These are phyloP conservation scores for Begonia masoniana DNA, from an alignment of 306 rosid species.

Conservation along the genomic window DNA sequence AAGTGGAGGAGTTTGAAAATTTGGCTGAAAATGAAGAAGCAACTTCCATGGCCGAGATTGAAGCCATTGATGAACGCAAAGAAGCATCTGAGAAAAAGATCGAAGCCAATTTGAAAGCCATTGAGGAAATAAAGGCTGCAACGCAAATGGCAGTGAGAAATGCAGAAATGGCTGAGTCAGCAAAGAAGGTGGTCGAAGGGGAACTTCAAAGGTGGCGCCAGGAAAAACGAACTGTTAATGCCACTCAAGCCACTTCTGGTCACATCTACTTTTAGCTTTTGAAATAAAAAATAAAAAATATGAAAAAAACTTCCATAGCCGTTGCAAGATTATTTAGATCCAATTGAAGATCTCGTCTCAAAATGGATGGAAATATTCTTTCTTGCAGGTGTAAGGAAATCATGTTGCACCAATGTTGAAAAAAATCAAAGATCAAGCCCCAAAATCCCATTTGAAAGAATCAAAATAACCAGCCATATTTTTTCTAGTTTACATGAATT, in stretches of 20 bases:
- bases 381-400: too few species aligned
- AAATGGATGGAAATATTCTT: too few species aligned
- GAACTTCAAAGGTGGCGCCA: constrained; percentile 41
- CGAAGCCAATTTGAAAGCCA: constrained; percentile 47
- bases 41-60: constrained; percentile 25
- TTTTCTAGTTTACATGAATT: too few species aligned
- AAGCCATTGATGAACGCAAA: constrained; percentile 27
- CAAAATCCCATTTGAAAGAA: too few species aligned
- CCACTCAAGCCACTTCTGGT: constrained; percentile 8
- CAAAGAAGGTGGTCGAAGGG: constrained; percentile 39
- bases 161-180: constrained; percentile 55
- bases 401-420: too few species aligned
- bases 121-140: constrained; percentile 54
- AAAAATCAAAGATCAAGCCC: too few species aligned
- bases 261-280: constrained; percentile 7
- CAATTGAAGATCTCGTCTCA: too few species aligned
- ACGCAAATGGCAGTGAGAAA: constrained; percentile 49
- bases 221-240: constrained; percentile 26
- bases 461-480: too few species aligned
- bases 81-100: constrained; percentile 32
- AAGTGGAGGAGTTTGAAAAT: constrained; percentile 29
- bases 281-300: too few species aligned
- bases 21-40: constrained; percentile 41
- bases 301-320: too few species aligned
- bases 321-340: too few species aligned